Base-by-base conservation (phyloP, 2,329 filamentous ascomycete genomes). In the Neofusicoccum umdonicola region DNA sequence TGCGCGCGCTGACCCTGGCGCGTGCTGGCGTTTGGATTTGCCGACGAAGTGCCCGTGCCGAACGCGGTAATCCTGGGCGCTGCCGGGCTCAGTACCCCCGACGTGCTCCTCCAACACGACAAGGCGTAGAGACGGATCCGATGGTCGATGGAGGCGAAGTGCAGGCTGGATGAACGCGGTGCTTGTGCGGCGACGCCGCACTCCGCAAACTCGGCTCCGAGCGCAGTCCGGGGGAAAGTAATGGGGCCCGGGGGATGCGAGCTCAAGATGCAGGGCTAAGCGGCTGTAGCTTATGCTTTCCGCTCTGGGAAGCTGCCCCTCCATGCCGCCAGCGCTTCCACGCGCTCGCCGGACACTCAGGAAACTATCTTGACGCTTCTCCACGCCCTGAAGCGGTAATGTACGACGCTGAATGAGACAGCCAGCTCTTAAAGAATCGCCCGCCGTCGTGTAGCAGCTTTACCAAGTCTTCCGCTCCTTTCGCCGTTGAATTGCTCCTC, bases 331-430 rank as follows among this genome's bases (percentile, higher is more conserved):
- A 37, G 50, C 50, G 50, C 27, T 31, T 51, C 4, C 37, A 17
- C 19, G 22, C 35, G 39, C 19, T 44, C 12, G 15, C 13, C 41
- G 15, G 4, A 9, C 12, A 44, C 42, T 17, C 42, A n/a, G 42
- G 41, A 57, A 47, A 45, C 11, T 60, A 60, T 45, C 17, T 9
- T 48, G 56, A 22, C 42, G 9, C 42, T 60, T 60, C 56, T 17
- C 56, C 56, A 60, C 56, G 56, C 42, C 41, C 31, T 22, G 56
- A 60, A 22, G 56, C 42, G 56, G 56, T 37, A 60, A 60, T 60
- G 56, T 60, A 60, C 39, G 56, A 60, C 56, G 56, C 56, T 60
- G 41, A n/a, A 6, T 11, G n/a, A 48, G 27, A 37, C n/a, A 27
- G 6, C 27, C n/a, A 35, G 31, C 56, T 47, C 31, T 60, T 60